These are phyloP conservation scores for Ganoderma multipileum DNA, from an alignment of 1,284 basidiomycete species.

Conservation along the genomic window DNA sequence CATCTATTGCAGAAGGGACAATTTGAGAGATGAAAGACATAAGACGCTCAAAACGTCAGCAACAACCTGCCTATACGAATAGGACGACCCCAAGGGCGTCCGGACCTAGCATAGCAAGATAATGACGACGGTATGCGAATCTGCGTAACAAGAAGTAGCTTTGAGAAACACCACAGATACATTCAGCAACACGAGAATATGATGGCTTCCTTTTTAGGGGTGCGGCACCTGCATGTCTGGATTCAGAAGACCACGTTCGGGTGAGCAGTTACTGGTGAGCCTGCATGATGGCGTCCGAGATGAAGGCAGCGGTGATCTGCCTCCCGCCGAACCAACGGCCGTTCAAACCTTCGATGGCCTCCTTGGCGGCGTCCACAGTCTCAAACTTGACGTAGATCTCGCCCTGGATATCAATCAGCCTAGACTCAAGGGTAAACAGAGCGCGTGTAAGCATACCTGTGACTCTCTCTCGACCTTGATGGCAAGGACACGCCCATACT, in stretches of 20 bases:
- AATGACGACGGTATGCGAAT: slow-evolving; percentile 23
- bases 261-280: slow-evolving; percentile 70
- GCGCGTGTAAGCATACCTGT: slow-evolving; percentile 59
- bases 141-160: slow-evolving; percentile 32
- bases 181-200: slow-evolving; percentile 28
- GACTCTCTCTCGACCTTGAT: slow-evolving; percentile 97
- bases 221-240: slow-evolving; percentile 12
- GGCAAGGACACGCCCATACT: slow-evolving; percentile 87
- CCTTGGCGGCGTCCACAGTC: slow-evolving; percentile 78
- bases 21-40: slow-evolving; percentile 32
- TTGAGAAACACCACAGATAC: slow-evolving; percentile 30
- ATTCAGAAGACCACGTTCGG: background rate
- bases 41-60: slow-evolving; percentile 32
- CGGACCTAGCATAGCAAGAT: slow-evolving; percentile 17
- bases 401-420: slow-evolving; percentile 63
- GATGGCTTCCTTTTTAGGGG: slow-evolving; percentile 22
- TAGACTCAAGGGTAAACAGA: background rate
- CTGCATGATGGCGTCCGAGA: slow-evolving; percentile 92
- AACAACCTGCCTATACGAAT: slow-evolving; percentile 41
- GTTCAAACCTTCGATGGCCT: slow-evolving; percentile 88
- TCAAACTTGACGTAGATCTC: slow-evolving; percentile 98
- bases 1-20: slow-evolving; percentile 38
- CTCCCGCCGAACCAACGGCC: slow-evolving; percentile 96
- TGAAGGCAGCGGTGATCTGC: slow-evolving; percentile 85
- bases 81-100: slow-evolving; percentile 19